phyloP scores from a whole-genome alignment of 2,329 filamentous ascomycete species.

The Pseudogymnoascus sp. region DNA sequence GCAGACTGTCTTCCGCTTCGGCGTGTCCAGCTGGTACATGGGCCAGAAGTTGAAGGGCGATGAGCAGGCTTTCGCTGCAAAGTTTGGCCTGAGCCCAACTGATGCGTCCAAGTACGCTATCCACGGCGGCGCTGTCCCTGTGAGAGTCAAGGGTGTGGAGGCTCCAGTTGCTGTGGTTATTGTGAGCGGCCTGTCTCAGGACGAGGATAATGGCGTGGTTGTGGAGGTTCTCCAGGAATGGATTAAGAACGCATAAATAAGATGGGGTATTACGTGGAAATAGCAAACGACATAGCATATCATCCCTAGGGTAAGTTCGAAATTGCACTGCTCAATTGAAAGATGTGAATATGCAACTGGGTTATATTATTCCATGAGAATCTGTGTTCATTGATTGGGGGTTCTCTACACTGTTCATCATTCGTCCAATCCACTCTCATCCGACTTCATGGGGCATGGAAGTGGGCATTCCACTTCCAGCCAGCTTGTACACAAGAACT shows the following conservation, averaged over 20 bases:
- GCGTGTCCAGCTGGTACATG: conserved; percentile 63
- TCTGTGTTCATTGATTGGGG: conserved; percentile 11
- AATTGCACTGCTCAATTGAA: not conserved
- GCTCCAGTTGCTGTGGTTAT: conserved; percentile 68
- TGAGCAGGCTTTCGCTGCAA: conserved; percentile 55
- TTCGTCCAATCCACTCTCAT: conserved; percentile 10
- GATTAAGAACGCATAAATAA: not conserved
- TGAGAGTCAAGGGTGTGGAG: conserved; percentile 65
- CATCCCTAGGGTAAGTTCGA: not conserved
- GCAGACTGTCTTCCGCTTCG: conserved; percentile 64
- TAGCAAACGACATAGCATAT: not conserved
- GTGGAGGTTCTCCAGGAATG: conserved; percentile 57
- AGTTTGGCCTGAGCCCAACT: conserved; percentile 53
- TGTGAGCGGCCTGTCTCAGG: conserved; percentile 67
- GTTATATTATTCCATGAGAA: conserved; percentile 8
- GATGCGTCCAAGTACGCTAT: conserved; percentile 60
- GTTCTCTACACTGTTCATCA: conserved; percentile 9
- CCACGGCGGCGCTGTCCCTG: conserved; percentile 68
- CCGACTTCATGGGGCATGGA: not conserved
- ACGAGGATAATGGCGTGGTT: conserved; percentile 70
- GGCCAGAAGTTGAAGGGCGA: conserved; percentile 58
- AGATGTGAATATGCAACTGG: not conserved
- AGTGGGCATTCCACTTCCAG: not conserved
- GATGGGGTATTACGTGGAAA: not conserved
- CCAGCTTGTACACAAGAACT: conserved; percentile 8